Evolutionary conservation across 108 stramenopile species (phyloP), one percentile per base, ranked within the genome.

Genomic region (Nitzschia palea): DNA sequence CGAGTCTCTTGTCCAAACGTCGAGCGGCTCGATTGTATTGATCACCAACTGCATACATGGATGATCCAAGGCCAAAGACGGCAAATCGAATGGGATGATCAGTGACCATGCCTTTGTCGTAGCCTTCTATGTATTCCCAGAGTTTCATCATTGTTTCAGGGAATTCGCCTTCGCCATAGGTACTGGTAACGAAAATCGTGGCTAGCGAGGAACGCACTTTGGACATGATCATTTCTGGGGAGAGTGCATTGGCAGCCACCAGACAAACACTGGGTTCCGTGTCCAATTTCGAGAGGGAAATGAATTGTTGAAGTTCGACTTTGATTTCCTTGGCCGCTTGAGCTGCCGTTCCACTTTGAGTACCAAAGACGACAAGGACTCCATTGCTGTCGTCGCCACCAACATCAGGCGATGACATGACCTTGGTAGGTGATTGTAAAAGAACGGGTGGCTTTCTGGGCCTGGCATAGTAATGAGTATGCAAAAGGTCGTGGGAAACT

Each of bases 61-160:
- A 54, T 71, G 89, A 88, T 0, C 91, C 91, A 4, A 93, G 67
- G 15, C 69, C 91, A 54, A 93, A 73, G 9, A 93, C 84, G 18
- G 74, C 64, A 55, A 78, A 82, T 15, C 58, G 36, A 9, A 60
- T 8, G 4, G 36, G 10, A 17, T 23, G 30, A 5, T 28, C 26
- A 3, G 28, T 20, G 29, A 55, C 5, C 5, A 55, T 55, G 6
- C 54, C 54, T 17, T 8, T 30, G 14, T 55, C 31, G 10, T 14
- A 55, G 4, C 37, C 58, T 40, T 60, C 36, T 36, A 60, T 5
- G 14, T 36, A 40, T 4, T 60, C 58, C 58, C 58, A 60, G n/a
- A 60, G n/a, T 20, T 60, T 60, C 12, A 40, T 8, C 36, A 60
- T 36, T 10, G 4, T 9, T 14, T 60, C 58, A 4, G 58, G 58